These are phyloP conservation scores for Grosmannia penicillata DNA, from an alignment of 2,329 filamentous ascomycete genomes.

Conservation along the genomic window DNA sequence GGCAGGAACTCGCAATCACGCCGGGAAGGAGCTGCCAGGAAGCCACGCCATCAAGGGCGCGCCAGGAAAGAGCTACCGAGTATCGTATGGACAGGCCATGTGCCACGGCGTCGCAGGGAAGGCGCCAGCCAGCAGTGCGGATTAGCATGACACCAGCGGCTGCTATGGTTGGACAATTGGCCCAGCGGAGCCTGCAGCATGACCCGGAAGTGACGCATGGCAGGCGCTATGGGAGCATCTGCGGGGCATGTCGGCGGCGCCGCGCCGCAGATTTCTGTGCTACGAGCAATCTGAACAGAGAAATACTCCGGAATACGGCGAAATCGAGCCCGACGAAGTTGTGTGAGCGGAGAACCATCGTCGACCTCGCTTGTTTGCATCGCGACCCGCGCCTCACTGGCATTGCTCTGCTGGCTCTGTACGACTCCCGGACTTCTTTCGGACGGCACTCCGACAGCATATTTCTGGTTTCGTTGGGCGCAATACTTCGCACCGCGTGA, in stretches of 20 bases:
- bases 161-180: not conserved
- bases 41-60: not conserved
- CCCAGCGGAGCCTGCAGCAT: not conserved
- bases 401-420: no score
- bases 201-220: not conserved
- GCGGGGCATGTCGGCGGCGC: not conserved
- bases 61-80: not conserved
- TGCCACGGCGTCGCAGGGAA: no score
- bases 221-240: not conserved
- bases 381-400: no score
- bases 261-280: no score
- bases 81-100: not conserved
- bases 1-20: no score
- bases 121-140: not conserved
- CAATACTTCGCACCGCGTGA: not conserved
- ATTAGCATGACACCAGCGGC: constrained; percentile 1
- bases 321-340: no score
- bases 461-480: not conserved
- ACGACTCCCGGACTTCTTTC: no score
- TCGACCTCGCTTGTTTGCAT: no score
- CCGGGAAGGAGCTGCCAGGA: not conserved
- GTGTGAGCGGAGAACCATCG: no score
- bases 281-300: no score
- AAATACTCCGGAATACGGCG: no score
- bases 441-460: no score